Base-by-base conservation (phyloP, 1,284 basidiomycete species). In the Grifola frondosa region DNA sequence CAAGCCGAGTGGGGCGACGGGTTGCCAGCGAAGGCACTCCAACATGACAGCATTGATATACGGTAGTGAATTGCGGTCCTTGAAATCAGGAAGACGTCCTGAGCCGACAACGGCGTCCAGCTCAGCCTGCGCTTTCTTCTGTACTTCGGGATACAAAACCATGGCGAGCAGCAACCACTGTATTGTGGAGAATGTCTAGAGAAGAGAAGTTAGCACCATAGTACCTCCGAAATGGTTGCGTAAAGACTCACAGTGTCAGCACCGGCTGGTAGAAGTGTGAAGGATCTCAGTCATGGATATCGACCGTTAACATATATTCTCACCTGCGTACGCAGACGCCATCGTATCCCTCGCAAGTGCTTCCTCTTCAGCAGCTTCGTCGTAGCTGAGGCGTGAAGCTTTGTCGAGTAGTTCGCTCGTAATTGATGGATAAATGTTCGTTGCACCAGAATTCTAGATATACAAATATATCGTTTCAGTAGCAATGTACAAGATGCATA, bases 1-100 rank as follows among this genome's bases (percentile, higher is more conserved):
- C 11, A 52, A 11, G 2, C 48, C 59, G 6, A 51, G 19, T 1
- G 54, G 53, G 1, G 34, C 28, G 6, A 52, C 43, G 12, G 45
- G 33, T 19, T 49, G 33, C 66, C 66, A 68, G 13, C 65, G 52
- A 24, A 65, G 28, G 1, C 58, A 44, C 48, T 70, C 67, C 28
- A 62, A 60, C 6, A 66, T 49, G 4, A 64, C 35, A 1, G 60
- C 62, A 11, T 55, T 40, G 7, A 66, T 41, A 40, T 65, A 67
- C 0, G 64, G 61, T 12, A 68, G 37, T 6, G 38, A 30, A 2
- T 41, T 33, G 6, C 54, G 37, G 33, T 68, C 66, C 4, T 39
- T 42, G 22, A 66, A 58, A 5, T 48, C 51, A 0, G 67, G 67
- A 4, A 67, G 40, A 13, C 62, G 48, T 3, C 54, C 48, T 3